These are phyloP conservation scores for Aechmea fasciata DNA, from an alignment of 176 grass and related monocot genomes.

Conservation along the genomic window DNA sequence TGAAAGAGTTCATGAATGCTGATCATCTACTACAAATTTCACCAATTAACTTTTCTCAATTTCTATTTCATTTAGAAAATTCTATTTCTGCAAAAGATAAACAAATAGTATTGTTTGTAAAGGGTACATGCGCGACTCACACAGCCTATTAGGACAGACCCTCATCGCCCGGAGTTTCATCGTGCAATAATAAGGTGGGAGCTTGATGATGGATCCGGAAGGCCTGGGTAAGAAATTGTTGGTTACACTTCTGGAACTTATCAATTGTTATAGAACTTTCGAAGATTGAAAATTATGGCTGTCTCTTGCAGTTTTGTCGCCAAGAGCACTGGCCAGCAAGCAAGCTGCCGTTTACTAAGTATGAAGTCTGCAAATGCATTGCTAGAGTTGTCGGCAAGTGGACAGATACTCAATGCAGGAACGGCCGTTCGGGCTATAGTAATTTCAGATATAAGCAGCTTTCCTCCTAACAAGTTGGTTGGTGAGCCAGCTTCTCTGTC, in stretches of 20 bases:
- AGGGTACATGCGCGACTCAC: constrained; percentile 59
- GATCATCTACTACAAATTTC: no score
- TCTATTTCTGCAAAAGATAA: constrained; percentile 6
- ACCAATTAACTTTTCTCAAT: not conserved
- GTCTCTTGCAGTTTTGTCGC: constrained; percentile 47
- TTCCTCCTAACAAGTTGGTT: constrained; percentile 22
- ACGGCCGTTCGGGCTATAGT: constrained; percentile 58
- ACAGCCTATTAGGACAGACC: constrained; percentile 57
- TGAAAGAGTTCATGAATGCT: no score
- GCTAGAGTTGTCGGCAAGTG: constrained; percentile 53
- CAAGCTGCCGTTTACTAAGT: constrained; percentile 80
- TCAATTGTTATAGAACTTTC: not conserved
- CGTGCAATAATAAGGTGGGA: constrained; percentile 78
- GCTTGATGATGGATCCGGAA: constrained; percentile 77
- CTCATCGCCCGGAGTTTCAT: constrained; percentile 54
- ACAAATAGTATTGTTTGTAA: constrained; percentile 10
- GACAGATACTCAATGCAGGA: constrained; percentile 49
- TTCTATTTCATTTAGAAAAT: constrained; percentile 3
- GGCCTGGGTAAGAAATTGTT: constrained; percentile 60
- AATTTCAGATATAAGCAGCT: constrained; percentile 52
- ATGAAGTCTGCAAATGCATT: constrained; percentile 97
- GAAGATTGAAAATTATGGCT: not conserved
- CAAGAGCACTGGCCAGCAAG: constrained; percentile 82
- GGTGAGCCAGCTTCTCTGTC: constrained; percentile 1
- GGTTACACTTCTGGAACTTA: constrained; percentile 7